Evolutionary conservation across 208 protist genomes (phyloP).

Genomic region (Endotrypanum monterogeii): DNA sequence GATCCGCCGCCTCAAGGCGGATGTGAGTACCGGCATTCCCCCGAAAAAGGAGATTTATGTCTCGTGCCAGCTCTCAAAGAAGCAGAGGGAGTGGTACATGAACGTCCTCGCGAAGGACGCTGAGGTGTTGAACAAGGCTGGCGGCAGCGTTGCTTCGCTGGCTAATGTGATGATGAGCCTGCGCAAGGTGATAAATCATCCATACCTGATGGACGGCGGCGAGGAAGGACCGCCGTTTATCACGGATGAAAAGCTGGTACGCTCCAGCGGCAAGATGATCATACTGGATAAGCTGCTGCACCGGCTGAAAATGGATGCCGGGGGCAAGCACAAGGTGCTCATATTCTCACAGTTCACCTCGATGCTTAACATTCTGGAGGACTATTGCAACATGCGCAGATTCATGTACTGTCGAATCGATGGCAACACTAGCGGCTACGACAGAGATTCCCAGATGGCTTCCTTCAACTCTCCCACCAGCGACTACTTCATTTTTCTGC

Average conservation of each 20-base stretch:
- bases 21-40: slow-evolving; percentile 96
- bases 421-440: slow-evolving; percentile 86
- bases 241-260: slow-evolving; percentile 91
- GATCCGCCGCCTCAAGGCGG: slow-evolving; percentile 96
- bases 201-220: slow-evolving; percentile 95
- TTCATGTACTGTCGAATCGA: slow-evolving; percentile 92
- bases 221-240: slow-evolving; percentile 92
- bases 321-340: slow-evolving; percentile 94
- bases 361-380: slow-evolving; percentile 93
- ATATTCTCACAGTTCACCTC: slow-evolving; percentile 98
- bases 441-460: slow-evolving; percentile 94
- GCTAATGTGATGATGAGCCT: slow-evolving; percentile 91
- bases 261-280: slow-evolving; percentile 94
- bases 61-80: slow-evolving; percentile 89
- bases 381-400: slow-evolving; percentile 86
- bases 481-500: slow-evolving; percentile 96
- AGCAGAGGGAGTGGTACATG: slow-evolving; percentile 96
- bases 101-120: slow-evolving; percentile 95
- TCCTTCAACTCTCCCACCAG: slow-evolving; percentile 92
- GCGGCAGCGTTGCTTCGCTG: slow-evolving; percentile 57
- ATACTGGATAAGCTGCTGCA: slow-evolving; percentile 95
- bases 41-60: slow-evolving; percentile 98
- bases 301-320: slow-evolving; percentile 64
- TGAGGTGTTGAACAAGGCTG: slow-evolving; percentile 92
- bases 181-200: slow-evolving; percentile 96